phyloP scores from a whole-genome alignment of 164 flowering plant species.

The Nelumbo lutea region DNA sequence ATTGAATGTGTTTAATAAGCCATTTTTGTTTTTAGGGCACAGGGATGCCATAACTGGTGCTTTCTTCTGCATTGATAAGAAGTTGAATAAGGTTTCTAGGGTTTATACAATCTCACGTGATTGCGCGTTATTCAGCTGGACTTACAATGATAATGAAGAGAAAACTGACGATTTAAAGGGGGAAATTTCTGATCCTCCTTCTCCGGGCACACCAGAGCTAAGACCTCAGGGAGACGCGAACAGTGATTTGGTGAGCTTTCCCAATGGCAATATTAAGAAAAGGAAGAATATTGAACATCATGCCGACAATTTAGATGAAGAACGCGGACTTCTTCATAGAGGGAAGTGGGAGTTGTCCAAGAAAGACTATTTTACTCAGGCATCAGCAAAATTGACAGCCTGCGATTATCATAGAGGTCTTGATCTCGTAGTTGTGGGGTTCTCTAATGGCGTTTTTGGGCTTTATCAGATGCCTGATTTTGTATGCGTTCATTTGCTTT shows the following conservation, averaged over 20 bases:
- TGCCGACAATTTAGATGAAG: constrained; percentile 31
- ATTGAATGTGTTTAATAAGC: constrained; percentile 33
- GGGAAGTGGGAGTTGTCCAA: constrained; percentile 70
- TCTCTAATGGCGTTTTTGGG: constrained; percentile 91
- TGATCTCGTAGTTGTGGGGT: constrained; percentile 84
- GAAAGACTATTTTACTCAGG: constrained; percentile 68
- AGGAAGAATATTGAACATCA: constrained; percentile 40
- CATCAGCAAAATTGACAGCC: constrained; percentile 62
- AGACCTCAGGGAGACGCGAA: neutral
- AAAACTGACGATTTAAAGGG: constrained; percentile 19
- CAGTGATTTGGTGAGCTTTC: constrained; percentile 19
- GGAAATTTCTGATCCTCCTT: constrained; percentile 44
- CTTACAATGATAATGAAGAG: constrained; percentile 23
- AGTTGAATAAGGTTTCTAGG: constrained; percentile 32
- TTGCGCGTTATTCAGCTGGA: constrained; percentile 76
- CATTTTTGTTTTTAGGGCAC: constrained; percentile 77
- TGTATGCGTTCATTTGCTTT: constrained; percentile 75
- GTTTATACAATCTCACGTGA: constrained; percentile 70
- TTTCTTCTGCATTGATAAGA: constrained; percentile 68
- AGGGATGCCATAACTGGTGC: constrained; percentile 69
- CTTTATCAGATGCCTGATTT: constrained; percentile 98
- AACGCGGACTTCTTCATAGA: constrained; percentile 35
- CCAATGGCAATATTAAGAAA: constrained; percentile 26
- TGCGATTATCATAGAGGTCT: constrained; percentile 88
- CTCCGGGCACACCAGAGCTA: constrained; percentile 80